phyloP scores from a whole-genome alignment of 257 asterid species.

The Jacaranda mimosifolia region DNA sequence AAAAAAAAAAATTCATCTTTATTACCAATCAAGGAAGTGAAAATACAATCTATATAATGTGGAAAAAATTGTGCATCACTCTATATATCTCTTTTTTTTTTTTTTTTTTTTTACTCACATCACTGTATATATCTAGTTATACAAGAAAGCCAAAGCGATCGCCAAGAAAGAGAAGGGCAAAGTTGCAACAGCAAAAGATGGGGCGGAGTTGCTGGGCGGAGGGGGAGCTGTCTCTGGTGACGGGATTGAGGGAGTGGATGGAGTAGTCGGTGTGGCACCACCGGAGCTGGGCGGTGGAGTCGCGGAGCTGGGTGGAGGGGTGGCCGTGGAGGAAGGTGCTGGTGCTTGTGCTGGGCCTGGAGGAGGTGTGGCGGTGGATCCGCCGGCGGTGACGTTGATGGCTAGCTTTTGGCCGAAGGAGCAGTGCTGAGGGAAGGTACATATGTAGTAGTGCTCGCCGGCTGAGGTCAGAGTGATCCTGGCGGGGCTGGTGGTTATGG shows the following conservation, averaged over 20 bases:
- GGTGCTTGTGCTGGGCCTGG: slow-evolving; percentile 26
- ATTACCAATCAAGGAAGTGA: slow-evolving; percentile 19
- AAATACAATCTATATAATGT: slow-evolving; percentile 13
- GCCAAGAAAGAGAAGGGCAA: slow-evolving; percentile 69
- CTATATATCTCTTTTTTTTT: too few relatives aligned
- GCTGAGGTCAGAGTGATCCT: slow-evolving; percentile 58
- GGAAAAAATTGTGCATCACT: slow-evolving; percentile 32
- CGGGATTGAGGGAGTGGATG: slow-evolving; percentile 39
- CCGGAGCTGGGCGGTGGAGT: slow-evolving; percentile 45
- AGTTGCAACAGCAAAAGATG: slow-evolving; percentile 51
- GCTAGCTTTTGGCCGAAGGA: slow-evolving; percentile 66
- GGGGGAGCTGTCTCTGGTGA: slow-evolving; percentile 49
- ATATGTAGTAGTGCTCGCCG: slow-evolving; percentile 76
- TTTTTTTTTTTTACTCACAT: too few relatives aligned
- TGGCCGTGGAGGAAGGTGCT: slow-evolving; percentile 35
- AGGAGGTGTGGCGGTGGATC: slow-evolving; percentile 40
- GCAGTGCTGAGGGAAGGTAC: slow-evolving; percentile 69
- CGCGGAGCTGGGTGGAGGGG: slow-evolving; percentile 39
- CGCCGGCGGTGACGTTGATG: slow-evolving; percentile 61
- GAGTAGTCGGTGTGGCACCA: slow-evolving; percentile 24
- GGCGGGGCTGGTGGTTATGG: slow-evolving; percentile 60
- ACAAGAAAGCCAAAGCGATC: slow-evolving; percentile 61
- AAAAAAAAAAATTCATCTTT: slow-evolving; percentile 30
- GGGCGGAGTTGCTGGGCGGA: slow-evolving; percentile 57
- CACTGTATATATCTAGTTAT: slow-evolving; percentile 38